Evolutionary conservation across 2,329 filamentous ascomycete genomes (phyloP).

Genomic region (Pseudogymnoascus sp.): DNA sequence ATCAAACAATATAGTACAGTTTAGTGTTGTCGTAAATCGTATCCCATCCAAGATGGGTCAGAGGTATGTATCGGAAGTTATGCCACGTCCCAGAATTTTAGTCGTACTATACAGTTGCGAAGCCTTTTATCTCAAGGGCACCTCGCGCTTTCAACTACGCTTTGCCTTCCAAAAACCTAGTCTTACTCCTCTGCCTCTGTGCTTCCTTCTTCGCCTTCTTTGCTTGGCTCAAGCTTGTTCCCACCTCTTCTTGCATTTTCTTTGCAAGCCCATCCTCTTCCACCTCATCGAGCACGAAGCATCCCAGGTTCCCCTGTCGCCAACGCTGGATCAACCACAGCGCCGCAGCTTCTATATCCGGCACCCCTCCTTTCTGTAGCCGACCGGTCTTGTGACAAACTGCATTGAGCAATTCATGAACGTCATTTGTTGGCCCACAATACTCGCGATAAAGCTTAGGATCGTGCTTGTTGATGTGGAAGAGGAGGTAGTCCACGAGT

Average conservation of each 20-base stretch:
- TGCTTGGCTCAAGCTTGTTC: slow-evolving; percentile 58
- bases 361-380: slow-evolving; percentile 61
- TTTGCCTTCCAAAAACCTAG: slow-evolving; percentile 2
- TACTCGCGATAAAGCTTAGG: slow-evolving; percentile 36
- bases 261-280: slow-evolving; percentile 49
- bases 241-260: slow-evolving; percentile 37
- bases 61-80: neutral
- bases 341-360: slow-evolving; percentile 64
- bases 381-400: slow-evolving; percentile 70
- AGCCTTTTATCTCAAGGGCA: neutral
- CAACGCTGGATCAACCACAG: slow-evolving; percentile 75
- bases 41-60: neutral
- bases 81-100: neutral
- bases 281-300: slow-evolving; percentile 72
- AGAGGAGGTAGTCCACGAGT: slow-evolving; percentile 85
- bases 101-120: neutral
- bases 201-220: slow-evolving; percentile 56
- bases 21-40: neutral
- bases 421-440: slow-evolving; percentile 70
- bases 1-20: neutral
- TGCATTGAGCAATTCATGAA: slow-evolving; percentile 60
- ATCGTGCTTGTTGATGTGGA: slow-evolving; percentile 58
- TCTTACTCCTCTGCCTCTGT: slow-evolving; percentile 34
- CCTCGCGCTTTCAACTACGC: neutral
- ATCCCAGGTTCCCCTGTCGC: slow-evolving; percentile 67